A percentile compares a stretch with the other conserved stretches of the same genome.
Evolutionary conservation across 148 eudicot species (phyloP).

Genomic region (Rhododendron simsii): DNA sequence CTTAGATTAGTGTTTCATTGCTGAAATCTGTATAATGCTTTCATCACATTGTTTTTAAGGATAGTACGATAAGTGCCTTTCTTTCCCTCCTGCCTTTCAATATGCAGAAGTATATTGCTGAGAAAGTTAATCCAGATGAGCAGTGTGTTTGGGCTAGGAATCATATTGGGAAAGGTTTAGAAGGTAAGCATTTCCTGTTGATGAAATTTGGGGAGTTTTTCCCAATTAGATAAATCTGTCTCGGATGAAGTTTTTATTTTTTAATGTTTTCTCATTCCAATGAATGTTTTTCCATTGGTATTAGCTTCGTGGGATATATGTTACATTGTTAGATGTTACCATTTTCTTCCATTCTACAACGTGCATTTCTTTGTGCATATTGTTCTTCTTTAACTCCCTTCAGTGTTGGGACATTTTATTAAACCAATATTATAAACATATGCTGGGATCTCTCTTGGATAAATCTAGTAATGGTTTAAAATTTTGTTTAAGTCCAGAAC

Average conservation of each 20-base stretch:
- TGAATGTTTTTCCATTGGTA: neutral
- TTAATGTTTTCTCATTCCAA: neutral
- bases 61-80: slow-evolving; percentile 3
- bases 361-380: neutral
- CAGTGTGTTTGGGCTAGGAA: slow-evolving; percentile 45
- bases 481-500: neutral
- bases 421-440: neutral
- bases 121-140: slow-evolving; percentile 55
- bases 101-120: slow-evolving; percentile 57
- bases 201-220: neutral
- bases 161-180: slow-evolving; percentile 63
- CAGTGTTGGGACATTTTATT: neutral
- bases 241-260: neutral
- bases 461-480: neutral
- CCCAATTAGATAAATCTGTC: neutral
- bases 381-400: neutral
- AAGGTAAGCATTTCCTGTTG: slow-evolving; percentile 32
- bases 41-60: neutral
- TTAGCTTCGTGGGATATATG: neutral
- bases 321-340: neutral
- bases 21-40: neutral
- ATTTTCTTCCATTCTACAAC: neutral
- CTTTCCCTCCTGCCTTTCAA: slow-evolving; percentile 1
- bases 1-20: slow-evolving; percentile 9
- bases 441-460: neutral